Base-by-base conservation (phyloP, 352 stramenopile genomes). In the Phytophthora fragariae region DNA sequence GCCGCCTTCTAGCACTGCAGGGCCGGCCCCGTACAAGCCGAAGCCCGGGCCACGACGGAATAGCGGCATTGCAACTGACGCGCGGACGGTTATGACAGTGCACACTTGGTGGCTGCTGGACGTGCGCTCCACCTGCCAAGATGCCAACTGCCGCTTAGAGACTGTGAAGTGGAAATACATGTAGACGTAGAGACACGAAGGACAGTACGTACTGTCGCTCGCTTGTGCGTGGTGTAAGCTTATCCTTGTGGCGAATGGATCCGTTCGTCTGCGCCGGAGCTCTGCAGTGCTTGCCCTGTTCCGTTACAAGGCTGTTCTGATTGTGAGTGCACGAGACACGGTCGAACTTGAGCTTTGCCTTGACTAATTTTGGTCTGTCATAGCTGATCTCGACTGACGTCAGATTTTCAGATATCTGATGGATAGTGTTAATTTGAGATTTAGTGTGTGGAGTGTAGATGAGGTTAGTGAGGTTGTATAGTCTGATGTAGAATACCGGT, bases 11-110 rank as follows among this genome's bases (percentile, higher is more conserved):
- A 83, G 74, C 27, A 17, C 57, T 27, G 65, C 52, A 12, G 70
- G 57, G 7, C 64, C 55, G 2, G 71, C 61, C 44, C 17, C 44
- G 17, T 50, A 50, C 44, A 82, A 74, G 14, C 70, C 64, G 73
- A 91, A 92, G 68, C 79, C 70, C 12, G 83, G 86, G 3, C 85
- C 86, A 44, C 85, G 82, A 31, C 83, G 85, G 57, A 90, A 94
- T 1, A 92, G 81, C 67, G 85, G 85, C 81, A 82, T 82, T 15
- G 37, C 37, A 46, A 46, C 37, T 46, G 37, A 46, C 37, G 37
- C 0, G 2, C 27, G 27, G 27, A 31, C 27, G 27, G 27, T 31
- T 31, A 31, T 31, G 27, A 6, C 0, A 31, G 2, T 31, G 47
- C 35, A 17, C 6, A 57, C 14, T 27, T 5, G 5, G n/a, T 11